A percentile compares a stretch with the other conserved stretches of the same genome.
phyloP scores from a whole-genome alignment of 2,329 filamentous ascomycete species.

The Cytospora piceae region DNA sequence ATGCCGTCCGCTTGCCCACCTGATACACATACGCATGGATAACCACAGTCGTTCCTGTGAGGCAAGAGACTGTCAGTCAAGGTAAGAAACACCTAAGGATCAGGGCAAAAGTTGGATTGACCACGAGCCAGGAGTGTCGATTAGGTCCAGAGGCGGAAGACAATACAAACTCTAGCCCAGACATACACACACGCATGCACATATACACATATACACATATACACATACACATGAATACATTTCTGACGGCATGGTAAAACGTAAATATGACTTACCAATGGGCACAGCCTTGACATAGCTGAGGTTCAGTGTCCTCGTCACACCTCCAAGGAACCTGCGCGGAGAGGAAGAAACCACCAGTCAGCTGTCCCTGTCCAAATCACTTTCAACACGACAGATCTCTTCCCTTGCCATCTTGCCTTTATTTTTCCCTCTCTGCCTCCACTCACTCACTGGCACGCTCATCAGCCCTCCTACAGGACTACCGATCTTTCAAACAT shows the following conservation, averaged over 20 bases:
- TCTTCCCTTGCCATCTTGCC: background rate
- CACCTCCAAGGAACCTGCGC: slow-evolving; percentile 50
- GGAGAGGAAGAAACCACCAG: slow-evolving; percentile 27
- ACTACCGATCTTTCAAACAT: too few relatives aligned
- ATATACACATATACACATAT: background rate
- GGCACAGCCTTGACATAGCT: slow-evolving; percentile 55
- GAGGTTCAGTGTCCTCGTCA: slow-evolving; percentile 54
- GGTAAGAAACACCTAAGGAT: background rate
- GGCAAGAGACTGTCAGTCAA: background rate
- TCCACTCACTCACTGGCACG: background rate
- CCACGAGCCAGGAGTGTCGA: background rate
- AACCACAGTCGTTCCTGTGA: slow-evolving; percentile 42
- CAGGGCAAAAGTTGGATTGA: background rate
- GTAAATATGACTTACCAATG: slow-evolving; percentile 37
- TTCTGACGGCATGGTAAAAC: background rate
- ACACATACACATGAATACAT: background rate
- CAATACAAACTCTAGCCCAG: background rate
- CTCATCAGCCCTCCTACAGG: background rate
- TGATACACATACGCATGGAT: slow-evolving; percentile 48
- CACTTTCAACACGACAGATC: background rate
- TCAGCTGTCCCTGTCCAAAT: background rate
- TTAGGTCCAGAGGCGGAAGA: background rate
- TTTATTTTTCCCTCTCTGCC: too few relatives aligned
- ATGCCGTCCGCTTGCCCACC: slow-evolving; percentile 54
- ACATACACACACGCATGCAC: background rate